phyloP scores from a whole-genome alignment of 192 early-diverging fungal genomes.

The Backusella westeae region DNA sequence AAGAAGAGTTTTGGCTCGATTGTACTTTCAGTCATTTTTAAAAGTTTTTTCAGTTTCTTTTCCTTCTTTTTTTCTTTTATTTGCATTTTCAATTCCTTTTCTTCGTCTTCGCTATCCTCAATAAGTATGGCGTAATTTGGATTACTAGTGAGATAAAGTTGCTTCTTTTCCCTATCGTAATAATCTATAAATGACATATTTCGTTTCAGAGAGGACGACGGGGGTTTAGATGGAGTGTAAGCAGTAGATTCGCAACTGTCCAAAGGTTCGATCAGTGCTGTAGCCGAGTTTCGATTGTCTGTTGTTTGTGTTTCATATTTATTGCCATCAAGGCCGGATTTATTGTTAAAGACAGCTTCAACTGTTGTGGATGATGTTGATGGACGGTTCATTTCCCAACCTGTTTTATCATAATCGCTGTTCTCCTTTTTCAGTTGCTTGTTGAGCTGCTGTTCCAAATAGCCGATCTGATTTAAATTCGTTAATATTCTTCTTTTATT shows the following conservation, averaged over 20 bases:
- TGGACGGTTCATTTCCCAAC: not conserved
- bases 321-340: not conserved
- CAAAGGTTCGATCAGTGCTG: not conserved
- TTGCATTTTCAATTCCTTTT: not conserved
- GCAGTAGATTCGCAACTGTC: not conserved
- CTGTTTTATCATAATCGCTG: constrained; percentile 36
- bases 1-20: constrained; percentile 88
- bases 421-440: constrained; percentile 35
- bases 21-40: constrained; percentile 34
- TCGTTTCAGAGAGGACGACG: not conserved
- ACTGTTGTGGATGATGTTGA: constrained; percentile 15
- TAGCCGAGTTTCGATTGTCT: not conserved
- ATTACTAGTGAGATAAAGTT: not conserved
- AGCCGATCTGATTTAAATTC: constrained; percentile 38
- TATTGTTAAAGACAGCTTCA: not conserved
- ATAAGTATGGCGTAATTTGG: not conserved
- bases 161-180: not conserved
- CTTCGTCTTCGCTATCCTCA: not conserved
- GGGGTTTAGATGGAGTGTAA: not conserved
- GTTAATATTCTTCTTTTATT: constrained; percentile 52
- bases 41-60: not conserved
- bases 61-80: constrained; percentile 12
- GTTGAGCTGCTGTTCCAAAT: constrained; percentile 30
- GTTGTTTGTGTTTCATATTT: not conserved
- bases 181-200: not conserved